phyloP scores from a whole-genome alignment of 2,329 filamentous ascomycete species.

The Fusarium hainanense region DNA sequence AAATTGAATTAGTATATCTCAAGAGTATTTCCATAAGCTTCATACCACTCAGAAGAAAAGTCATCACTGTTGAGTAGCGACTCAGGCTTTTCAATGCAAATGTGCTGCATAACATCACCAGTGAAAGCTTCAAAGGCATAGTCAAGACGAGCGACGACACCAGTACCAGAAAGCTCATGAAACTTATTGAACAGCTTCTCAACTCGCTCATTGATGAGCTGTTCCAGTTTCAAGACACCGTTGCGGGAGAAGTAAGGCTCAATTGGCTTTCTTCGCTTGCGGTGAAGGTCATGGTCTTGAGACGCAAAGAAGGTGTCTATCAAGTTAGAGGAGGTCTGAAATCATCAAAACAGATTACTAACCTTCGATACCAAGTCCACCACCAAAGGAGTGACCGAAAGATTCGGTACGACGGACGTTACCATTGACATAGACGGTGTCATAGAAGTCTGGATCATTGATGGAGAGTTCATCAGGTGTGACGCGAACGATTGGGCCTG shows the following conservation, averaged over 20 bases:
- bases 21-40: fast-evolving
- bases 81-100: background rate
- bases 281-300: background rate
- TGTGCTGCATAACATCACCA: background rate
- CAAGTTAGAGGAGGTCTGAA: background rate
- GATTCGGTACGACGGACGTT: background rate
- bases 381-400: background rate
- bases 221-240: background rate
- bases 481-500: background rate
- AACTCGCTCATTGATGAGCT: background rate
- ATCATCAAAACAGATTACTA: too few species aligned
- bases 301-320: background rate
- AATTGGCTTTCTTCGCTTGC: background rate
- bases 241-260: background rate
- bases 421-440: background rate
- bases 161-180: background rate
- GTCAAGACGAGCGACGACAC: background rate
- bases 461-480: background rate
- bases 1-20: background rate
- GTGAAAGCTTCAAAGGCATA: background rate
- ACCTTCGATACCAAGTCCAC: background rate
- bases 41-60: background rate
- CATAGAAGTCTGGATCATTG: background rate
- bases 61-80: background rate
- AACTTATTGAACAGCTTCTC: background rate